Base-by-base conservation (phyloP, 352 stramenopile genomes). In the Globisporangium cystogenes region DNA sequence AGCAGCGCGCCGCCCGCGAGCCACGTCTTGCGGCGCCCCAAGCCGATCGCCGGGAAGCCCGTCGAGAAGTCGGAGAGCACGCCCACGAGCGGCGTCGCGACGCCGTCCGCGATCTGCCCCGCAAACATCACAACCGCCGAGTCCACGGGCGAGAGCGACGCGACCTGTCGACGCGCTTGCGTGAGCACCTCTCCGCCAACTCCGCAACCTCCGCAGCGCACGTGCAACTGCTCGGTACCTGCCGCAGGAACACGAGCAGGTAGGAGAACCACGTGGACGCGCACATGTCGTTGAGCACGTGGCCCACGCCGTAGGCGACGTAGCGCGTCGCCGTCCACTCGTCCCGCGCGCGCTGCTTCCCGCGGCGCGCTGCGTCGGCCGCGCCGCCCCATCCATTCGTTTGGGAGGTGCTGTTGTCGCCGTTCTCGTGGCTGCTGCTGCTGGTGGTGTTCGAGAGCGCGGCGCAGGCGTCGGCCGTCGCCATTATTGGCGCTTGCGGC, bases 211-310 rank as follows among this genome's bases (percentile, higher is more conserved):
- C 36, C 36, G 18, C 24, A 40, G 37, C 15, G 16, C 21, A 41
- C 26, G 44, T 21, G 4, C 7, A n/a, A 3, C 8, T 29, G 18
- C 12, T 35, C 10, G 37, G 35, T 40, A 72, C 68, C 46, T 85
- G 60, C 4, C 75, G 69, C 42, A 93, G 65, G 60, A 92, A 94
- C 14, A 93, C 80, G 36, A 94, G 77, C 37, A 94, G 63, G 59
- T 94, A 94, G 18, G 76, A 90, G 68, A 94, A 94, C 84, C 84
- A 94, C 51, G 79, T 90, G 45, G 80, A 88, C 23, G 84, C 84
- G 59, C 84, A 94, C 82, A 94, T 91, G 62, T 94, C 84, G 59
- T 94, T 94, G 11, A 92, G 72, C 29, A 94, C 82, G 51, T 94
- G 81, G 53, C 84, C 84, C 5, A 94, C 82, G 56, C 77, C 81